Percentiles rank a stretch among this genome's conserved stretches.
Conservation (phyloP, 2,329 filamentous ascomycete species). For the Tolypocladium pustulatum region DNA sequence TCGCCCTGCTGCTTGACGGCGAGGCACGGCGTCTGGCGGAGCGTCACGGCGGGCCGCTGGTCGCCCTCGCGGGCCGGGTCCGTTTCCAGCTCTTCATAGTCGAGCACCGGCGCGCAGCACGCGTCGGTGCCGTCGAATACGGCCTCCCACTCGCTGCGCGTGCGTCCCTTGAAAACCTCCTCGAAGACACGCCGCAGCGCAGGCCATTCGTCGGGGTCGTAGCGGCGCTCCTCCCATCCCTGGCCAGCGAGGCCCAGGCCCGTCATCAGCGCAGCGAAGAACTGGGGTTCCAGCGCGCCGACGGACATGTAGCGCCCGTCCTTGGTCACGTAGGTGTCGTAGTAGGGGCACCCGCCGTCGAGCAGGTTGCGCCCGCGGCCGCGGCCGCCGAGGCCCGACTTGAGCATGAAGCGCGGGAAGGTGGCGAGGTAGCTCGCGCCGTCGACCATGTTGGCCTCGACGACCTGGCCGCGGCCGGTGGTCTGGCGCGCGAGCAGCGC, state of each 20-base stretch:
- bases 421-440: constrained; percentile 69
- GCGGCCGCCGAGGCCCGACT: constrained; percentile 50
- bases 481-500: constrained; percentile 58
- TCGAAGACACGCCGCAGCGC: constrained; percentile 52
- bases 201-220: constrained; percentile 57
- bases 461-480: constrained; percentile 69
- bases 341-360: constrained; percentile 80
- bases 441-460: constrained; percentile 96
- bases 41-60: constrained; percentile 58
- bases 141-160: constrained; percentile 68
- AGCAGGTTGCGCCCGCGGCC: constrained; percentile 66
- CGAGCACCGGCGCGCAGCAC: constrained; percentile 81
- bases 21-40: constrained; percentile 59
- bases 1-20: constrained; percentile 41
- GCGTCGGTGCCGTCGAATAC: constrained; percentile 88
- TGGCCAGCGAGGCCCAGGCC: constrained; percentile 50
- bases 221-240: constrained; percentile 40
- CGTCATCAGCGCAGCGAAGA: constrained; percentile 59
- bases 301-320: constrained; percentile 76
- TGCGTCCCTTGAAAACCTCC: constrained; percentile 55
- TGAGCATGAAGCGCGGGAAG: constrained; percentile 60
- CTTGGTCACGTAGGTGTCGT: constrained; percentile 77
- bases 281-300: constrained; percentile 83
- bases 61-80: constrained; percentile 46
- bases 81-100: constrained; percentile 58